A percentile compares a stretch with the other conserved stretches of the same genome.
phyloP scores from a whole-genome alignment of 306 rosid species.

The Gastrolobium bilobum region DNA sequence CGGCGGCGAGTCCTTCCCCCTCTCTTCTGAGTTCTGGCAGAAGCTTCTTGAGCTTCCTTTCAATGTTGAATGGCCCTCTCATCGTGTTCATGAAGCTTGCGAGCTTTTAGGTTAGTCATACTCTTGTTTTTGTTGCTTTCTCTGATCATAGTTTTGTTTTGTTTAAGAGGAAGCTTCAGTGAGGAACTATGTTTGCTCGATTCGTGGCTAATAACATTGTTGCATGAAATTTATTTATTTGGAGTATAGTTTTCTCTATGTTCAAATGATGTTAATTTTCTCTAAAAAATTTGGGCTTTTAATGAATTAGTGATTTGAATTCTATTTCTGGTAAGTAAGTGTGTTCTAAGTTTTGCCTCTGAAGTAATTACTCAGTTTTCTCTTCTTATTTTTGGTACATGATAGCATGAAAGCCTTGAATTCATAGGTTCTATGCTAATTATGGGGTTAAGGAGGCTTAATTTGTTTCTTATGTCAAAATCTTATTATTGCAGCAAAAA shows the following conservation, averaged over 20 bases:
- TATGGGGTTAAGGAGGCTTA: neutral
- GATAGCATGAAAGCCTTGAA: neutral
- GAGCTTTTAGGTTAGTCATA: conserved; percentile 68
- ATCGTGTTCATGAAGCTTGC: conserved; percentile 76
- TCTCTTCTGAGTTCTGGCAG: conserved; percentile 89
- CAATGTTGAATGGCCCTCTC: conserved; percentile 64
- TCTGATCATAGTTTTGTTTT: neutral
- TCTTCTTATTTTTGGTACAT: neutral
- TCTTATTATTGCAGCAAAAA: conserved; percentile 62
- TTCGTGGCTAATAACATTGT: neutral
- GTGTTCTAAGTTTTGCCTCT: neutral
- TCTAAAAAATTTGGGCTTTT: neutral
- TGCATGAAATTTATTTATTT: neutral
- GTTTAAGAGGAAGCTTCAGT: neutral
- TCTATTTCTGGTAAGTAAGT: neutral
- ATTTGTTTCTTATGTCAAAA: neutral
- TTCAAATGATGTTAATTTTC: neutral
- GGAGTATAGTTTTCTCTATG: neutral
- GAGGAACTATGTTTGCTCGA: neutral
- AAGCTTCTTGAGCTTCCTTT: conserved; percentile 78
- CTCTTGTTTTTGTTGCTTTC: neutral
- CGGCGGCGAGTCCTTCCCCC: conserved; percentile 72
- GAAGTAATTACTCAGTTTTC: neutral
- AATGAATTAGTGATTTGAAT: neutral
- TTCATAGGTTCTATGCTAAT: neutral